Conservation (phyloP, 1,139 yeast species). For the Saccharomyces pastorianus region DNA sequence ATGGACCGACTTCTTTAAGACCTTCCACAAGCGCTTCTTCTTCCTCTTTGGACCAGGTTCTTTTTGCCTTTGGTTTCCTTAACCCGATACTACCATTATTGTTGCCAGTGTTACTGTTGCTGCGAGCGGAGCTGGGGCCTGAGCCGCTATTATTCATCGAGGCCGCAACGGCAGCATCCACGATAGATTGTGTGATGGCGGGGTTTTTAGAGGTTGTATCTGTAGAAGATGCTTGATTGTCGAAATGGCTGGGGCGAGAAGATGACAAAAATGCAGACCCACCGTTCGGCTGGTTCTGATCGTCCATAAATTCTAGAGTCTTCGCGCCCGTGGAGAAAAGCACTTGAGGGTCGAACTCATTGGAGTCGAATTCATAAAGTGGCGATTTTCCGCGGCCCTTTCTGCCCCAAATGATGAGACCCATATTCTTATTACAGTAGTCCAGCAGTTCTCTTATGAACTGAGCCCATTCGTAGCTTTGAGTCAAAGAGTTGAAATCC, state of each 20-base stretch:
- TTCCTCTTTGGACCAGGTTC: conserved; percentile 82
- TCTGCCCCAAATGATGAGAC: conserved; percentile 63
- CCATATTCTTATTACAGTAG: conserved; percentile 68
- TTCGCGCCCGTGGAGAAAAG: conserved; percentile 19
- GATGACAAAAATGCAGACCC: neutral
- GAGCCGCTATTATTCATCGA: conserved; percentile 8
- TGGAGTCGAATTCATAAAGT: conserved; percentile 16
- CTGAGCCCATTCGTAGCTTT: conserved; percentile 65
- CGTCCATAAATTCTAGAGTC: neutral
- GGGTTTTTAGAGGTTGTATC: neutral
- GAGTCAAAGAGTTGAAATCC: conserved; percentile 43
- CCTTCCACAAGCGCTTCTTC: conserved; percentile 81
- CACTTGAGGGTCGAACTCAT: conserved; percentile 21
- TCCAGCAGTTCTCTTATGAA: conserved; percentile 69
- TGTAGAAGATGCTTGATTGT: neutral
- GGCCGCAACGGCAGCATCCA: conserved; percentile 20
- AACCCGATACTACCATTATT: conserved; percentile 2
- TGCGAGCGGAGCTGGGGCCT: neutral
- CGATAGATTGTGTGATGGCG: conserved; percentile 9
- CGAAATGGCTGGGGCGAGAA: neutral
- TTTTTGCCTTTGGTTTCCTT: conserved; percentile 28
- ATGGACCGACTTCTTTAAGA: conserved; percentile 73
- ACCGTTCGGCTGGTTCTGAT: neutral
- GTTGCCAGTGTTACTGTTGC: neutral
- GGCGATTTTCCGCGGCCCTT: conserved; percentile 36